Percentiles rank a stretch among this genome's conserved stretches.
These are phyloP conservation scores for Ustilago esculenta DNA, from an alignment of 1,284 basidiomycete species.

Conservation along the genomic window DNA sequence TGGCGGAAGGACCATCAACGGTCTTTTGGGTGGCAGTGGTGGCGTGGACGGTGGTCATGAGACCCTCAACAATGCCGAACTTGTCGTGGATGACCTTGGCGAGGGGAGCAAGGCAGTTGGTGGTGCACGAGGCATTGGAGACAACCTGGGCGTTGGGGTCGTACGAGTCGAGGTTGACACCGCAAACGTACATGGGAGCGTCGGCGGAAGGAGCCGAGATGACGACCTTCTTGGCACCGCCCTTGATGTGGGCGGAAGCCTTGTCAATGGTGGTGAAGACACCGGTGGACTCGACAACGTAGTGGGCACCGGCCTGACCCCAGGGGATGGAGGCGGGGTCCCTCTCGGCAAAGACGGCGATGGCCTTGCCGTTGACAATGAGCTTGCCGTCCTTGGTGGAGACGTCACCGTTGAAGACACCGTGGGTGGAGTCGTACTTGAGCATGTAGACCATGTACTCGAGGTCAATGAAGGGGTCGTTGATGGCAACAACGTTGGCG, in stretches of 20 bases:
- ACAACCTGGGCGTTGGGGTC: slow-evolving; percentile 88
- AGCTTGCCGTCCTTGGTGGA: slow-evolving; percentile 89
- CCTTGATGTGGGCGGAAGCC: slow-evolving; percentile 93
- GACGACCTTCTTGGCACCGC: slow-evolving; percentile 99
- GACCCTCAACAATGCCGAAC: slow-evolving; percentile 70
- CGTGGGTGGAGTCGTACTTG: slow-evolving; percentile 99
- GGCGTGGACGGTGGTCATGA: slow-evolving; percentile 98
- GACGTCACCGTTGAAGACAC: slow-evolving; percentile 89
- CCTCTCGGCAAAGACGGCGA: slow-evolving; percentile 82
- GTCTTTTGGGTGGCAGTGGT: slow-evolving; percentile 94
- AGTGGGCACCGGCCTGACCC: slow-evolving; percentile 83
- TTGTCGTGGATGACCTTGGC: slow-evolving; percentile 98
- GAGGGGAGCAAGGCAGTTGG: slow-evolving; percentile 93
- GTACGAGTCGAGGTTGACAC: slow-evolving; percentile 96
- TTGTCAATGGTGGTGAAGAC: slow-evolving; percentile 95
- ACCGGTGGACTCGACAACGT: slow-evolving; percentile 98
- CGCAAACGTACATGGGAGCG: slow-evolving; percentile 85
- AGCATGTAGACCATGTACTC: slow-evolving; percentile 83
- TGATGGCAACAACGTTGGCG: slow-evolving; percentile 65
- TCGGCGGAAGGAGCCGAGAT: slow-evolving; percentile 99
- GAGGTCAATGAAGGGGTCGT: slow-evolving; percentile 89
- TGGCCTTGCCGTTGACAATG: slow-evolving; percentile 80
- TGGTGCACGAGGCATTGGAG: slow-evolving; percentile 99
- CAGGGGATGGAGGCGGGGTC: slow-evolving; percentile 89
- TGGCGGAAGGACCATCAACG: slow-evolving; percentile 78